Conservation (phyloP, 2,329 filamentous ascomycete genomes). For the Pestalotiopsis sp. region DNA sequence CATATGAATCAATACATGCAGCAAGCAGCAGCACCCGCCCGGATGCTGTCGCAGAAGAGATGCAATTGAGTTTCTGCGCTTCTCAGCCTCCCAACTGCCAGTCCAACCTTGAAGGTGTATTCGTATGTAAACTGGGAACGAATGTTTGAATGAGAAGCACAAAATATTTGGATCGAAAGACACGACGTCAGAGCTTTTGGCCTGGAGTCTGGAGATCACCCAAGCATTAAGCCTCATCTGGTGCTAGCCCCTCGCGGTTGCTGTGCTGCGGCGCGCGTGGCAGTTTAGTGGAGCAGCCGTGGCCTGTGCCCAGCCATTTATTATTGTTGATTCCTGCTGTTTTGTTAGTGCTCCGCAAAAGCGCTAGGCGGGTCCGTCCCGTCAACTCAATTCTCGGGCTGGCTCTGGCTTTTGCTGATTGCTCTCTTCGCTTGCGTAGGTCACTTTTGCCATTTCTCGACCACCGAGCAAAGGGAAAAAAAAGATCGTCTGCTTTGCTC, state of each 20-base stretch:
- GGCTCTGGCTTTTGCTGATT: background rate
- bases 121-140: background rate
- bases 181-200: background rate
- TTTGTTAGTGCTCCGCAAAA: conserved; percentile 8
- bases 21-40: background rate
- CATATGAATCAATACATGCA: background rate
- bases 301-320: conserved; percentile 5
- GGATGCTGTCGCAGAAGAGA: background rate
- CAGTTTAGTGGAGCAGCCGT: background rate
- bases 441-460: conserved; percentile 3
- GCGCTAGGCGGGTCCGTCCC: background rate
- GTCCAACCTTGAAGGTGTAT: background rate
- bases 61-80: background rate
- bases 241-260: conserved; percentile 6
- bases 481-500: conserved; percentile 16
- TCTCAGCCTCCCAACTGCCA: background rate
- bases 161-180: background rate
- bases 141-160: background rate
- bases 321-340: conserved; percentile 12
- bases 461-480: background rate
- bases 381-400: background rate
- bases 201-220: background rate
- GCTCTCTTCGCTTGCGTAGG: background rate
- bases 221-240: background rate
- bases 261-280: conserved; percentile 7